These are phyloP conservation scores for Citrus maxima DNA, from an alignment of 345 rosid genomes.

Conservation along the genomic window DNA sequence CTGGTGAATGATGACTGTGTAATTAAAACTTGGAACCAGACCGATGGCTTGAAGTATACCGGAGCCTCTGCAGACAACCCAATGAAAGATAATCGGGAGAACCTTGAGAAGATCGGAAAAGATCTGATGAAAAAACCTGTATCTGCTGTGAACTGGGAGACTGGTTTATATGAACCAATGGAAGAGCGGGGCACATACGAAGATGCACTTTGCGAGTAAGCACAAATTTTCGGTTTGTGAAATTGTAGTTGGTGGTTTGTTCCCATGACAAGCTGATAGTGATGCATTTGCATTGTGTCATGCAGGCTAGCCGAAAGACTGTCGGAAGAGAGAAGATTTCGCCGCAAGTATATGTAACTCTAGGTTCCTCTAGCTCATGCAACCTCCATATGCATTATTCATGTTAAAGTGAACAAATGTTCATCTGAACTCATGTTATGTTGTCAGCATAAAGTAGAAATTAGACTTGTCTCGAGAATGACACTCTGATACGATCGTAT, in stretches of 20 bases:
- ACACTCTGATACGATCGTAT: not conserved
- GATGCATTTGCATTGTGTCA: not conserved
- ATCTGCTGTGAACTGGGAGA: conserved; percentile 1
- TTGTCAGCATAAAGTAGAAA: not conserved
- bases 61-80: not conserved
- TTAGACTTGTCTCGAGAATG: not conserved
- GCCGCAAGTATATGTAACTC: not conserved
- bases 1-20: not conserved
- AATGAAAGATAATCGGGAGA: conserved; percentile 8
- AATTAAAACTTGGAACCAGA: not conserved
- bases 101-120: not conserved
- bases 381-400: not conserved
- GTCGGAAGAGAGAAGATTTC: not conserved
- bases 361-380: not conserved
- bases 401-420: not conserved
- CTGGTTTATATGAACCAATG: not conserved
- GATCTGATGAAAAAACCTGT: conserved; percentile 3
- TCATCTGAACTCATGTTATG: not conserved
- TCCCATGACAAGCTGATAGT: not conserved
- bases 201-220: conserved; percentile 12
- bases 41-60: not conserved
- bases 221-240: not conserved
- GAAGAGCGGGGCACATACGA: not conserved
- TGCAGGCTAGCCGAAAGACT: not conserved
- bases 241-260: not conserved